Percentiles rank a stretch among this genome's conserved stretches.
phyloP scores from a whole-genome alignment of 2,329 filamentous ascomycete genomes.

The Diaporthe nobilis region DNA sequence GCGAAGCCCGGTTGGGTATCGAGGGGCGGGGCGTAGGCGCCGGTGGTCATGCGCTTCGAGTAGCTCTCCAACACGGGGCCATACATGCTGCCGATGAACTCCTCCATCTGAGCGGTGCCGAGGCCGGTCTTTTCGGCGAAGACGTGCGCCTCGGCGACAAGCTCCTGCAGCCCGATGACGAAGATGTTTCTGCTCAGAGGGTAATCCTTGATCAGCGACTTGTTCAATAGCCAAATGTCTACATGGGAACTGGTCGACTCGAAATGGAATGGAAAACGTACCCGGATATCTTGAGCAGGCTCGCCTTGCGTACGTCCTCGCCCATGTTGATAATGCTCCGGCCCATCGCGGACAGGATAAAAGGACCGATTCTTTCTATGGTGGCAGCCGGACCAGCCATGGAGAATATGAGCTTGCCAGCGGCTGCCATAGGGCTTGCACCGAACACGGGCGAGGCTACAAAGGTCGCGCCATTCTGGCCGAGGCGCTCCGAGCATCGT shows the following conservation, averaged over 20 bases:
- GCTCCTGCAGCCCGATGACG: slow-evolving; percentile 54
- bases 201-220: background rate
- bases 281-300: slow-evolving; percentile 63
- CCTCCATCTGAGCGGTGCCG: slow-evolving; percentile 55
- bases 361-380: slow-evolving; percentile 53
- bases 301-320: slow-evolving; percentile 58
- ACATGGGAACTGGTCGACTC: fast-evolving
- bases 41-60: slow-evolving; percentile 54
- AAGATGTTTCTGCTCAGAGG: slow-evolving; percentile 1
- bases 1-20: slow-evolving; percentile 60
- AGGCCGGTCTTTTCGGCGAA: slow-evolving; percentile 62
- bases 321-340: slow-evolving; percentile 59
- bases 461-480: slow-evolving; percentile 51
- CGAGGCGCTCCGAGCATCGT: slow-evolving; percentile 48
- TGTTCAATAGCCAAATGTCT: too few relatives aligned
- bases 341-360: slow-evolving; percentile 57
- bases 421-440: slow-evolving; percentile 60
- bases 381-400: slow-evolving; percentile 57
- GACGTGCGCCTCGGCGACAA: slow-evolving; percentile 63
- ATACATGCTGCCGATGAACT: slow-evolving; percentile 57
- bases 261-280: slow-evolving; percentile 41
- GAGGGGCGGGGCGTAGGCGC: slow-evolving; percentile 53
- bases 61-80: slow-evolving; percentile 54
- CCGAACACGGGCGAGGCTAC: slow-evolving; percentile 65
- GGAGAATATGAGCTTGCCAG: slow-evolving; percentile 61